Base-by-base conservation (phyloP, 163 green algal species). In the Scenedesmus sp. region DNA sequence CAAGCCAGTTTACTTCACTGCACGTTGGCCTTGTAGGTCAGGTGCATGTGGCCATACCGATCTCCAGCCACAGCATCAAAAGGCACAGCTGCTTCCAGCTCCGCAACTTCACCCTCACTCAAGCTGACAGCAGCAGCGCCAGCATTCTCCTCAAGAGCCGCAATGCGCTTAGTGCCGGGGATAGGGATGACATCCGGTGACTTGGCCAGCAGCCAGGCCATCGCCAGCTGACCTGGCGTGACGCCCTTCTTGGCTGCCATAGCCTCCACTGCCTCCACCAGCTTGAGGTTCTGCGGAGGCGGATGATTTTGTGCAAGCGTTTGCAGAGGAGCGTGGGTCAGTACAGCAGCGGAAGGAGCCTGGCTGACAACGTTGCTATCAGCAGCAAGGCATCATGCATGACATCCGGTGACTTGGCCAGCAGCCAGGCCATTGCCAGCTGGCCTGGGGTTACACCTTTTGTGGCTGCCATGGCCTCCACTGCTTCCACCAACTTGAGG, bases 101-200 rank as follows among this genome's bases (percentile, higher is more conserved):
- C 86, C 54, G 70, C 23, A 16, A 94, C 46, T 12, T 95, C 94
- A 18, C 93, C 92, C 10, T 74, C 34, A 13, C 7, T 94, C 0
- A 95, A 91, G 8, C 57, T 23, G 15, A 95, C 82, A 12, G 76
- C 64, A 56, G 87, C 66, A 18, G 90, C 90, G 3, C 81, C 91
- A 64, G 94, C 66, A 83, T 95, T 95, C 76, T 95, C 92, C 84
- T 93, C 82, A 15, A 94, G 81, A 15, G 66, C 55, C 3, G 54
- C 46, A 2, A 90, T 8, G 12, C 81, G 77, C 67, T 74, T 92
- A 8, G 92, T 95, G 77, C 93, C 94, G 5, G 94, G 94, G 55
- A 97, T 97, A 73, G 96, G 95, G 55, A 97, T 94, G 4, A 97
- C 95, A 67, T 97, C 96, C 8, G 94, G 82, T 0, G 95, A 95